phyloP scores from a whole-genome alignment of 1,284 basidiomycete genomes.

The Heterobasidion parviporum region DNA sequence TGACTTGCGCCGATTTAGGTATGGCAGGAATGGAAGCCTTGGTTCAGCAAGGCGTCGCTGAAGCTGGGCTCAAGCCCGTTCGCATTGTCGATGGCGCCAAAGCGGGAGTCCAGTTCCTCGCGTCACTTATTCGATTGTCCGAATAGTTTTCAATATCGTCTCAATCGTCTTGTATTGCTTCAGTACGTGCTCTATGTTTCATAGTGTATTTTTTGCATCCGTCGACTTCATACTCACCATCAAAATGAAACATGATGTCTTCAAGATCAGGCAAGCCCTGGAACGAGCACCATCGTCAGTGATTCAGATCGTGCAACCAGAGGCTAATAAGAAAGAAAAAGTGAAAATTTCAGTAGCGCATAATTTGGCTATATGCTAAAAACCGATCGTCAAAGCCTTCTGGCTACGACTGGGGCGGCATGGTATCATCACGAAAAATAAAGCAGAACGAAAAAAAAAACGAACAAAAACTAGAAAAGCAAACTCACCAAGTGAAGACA shows the following conservation, averaged over 20 bases:
- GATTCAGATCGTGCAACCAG: background rate
- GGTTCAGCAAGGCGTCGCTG: background rate
- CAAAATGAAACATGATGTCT: too few species aligned
- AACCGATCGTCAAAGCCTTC: constrained; percentile 21
- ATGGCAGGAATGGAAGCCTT: background rate
- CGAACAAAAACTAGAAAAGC: background rate
- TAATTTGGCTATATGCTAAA: constrained; percentile 24
- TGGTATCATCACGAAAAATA: constrained; percentile 3
- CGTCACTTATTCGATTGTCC: background rate
- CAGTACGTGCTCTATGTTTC: background rate
- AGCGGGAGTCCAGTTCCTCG: background rate
- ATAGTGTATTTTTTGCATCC: background rate
- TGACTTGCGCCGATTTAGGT: background rate
- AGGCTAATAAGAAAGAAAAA: background rate
- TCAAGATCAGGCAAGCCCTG: too few species aligned
- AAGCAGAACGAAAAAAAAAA: background rate
- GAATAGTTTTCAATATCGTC: background rate
- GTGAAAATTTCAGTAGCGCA: constrained; percentile 20
- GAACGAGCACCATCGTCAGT: too few species aligned
- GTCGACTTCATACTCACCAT: background rate
- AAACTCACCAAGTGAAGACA: background rate
- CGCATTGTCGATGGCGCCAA: background rate
- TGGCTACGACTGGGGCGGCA: constrained; percentile 27
- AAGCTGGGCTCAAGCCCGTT: background rate
- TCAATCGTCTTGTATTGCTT: too few species aligned